Evolutionary conservation across 208 protist genomes (phyloP).

Genomic region (Leishmania braziliensis): DNA sequence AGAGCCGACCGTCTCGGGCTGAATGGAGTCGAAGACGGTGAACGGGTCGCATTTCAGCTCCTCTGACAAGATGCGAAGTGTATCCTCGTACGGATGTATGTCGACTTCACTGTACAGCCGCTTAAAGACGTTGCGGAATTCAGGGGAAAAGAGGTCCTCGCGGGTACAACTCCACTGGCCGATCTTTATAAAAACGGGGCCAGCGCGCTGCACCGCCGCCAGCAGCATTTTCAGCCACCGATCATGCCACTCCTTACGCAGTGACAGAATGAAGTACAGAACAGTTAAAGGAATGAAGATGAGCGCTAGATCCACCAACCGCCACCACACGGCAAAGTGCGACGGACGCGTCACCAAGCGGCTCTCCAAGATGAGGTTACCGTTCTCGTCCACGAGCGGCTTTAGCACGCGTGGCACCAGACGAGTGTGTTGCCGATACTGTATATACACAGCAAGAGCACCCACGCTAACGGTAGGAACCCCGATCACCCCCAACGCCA

Average conservation of each 20-base stretch:
- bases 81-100: slow-evolving; percentile 69
- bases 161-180: slow-evolving; percentile 92
- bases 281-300: slow-evolving; percentile 79
- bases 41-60: slow-evolving; percentile 66
- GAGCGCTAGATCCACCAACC: slow-evolving; percentile 55
- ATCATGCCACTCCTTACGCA: slow-evolving; percentile 54
- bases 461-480: slow-evolving; percentile 53
- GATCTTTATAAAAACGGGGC: slow-evolving; percentile 91
- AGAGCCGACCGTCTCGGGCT: slow-evolving; percentile 73
- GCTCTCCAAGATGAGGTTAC: slow-evolving; percentile 70
- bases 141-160: slow-evolving; percentile 84
- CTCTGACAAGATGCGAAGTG: slow-evolving; percentile 73
- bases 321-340: slow-evolving; percentile 40
- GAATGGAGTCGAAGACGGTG: slow-evolving; percentile 71
- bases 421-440: slow-evolving; percentile 62
- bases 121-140: slow-evolving; percentile 78
- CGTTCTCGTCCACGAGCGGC: slow-evolving; percentile 64
- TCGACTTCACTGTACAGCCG: slow-evolving; percentile 83
- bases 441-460: slow-evolving; percentile 62
- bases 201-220: slow-evolving; percentile 72
- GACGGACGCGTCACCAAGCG: slow-evolving; percentile 47
- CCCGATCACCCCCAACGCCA: slow-evolving; percentile 35
- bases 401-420: slow-evolving; percentile 55
- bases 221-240: slow-evolving; percentile 75
- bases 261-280: slow-evolving; percentile 78